Conservation (phyloP, 1,139 yeast genomes). For the Zhuliangozyma blackwelliae region DNA sequence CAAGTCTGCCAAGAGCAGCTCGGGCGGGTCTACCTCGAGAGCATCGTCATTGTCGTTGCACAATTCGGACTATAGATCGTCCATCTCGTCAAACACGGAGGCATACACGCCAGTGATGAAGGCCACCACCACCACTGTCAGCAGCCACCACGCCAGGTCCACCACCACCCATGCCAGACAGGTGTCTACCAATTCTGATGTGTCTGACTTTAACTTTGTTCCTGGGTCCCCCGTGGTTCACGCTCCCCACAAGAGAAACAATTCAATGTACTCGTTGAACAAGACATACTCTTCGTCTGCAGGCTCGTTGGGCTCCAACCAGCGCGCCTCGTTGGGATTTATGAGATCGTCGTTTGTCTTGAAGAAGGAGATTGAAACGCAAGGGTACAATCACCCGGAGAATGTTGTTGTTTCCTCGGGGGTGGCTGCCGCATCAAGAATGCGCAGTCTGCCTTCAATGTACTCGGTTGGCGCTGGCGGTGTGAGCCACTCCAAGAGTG, state of each 20-base stretch:
- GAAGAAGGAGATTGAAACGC: constrained; percentile 26
- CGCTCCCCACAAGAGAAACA: neutral
- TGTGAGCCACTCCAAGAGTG: constrained; percentile 15
- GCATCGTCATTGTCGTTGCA: constrained; percentile 40
- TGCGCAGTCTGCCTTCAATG: too few relatives aligned
- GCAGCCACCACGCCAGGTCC: neutral
- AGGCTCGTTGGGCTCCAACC: constrained; percentile 10
- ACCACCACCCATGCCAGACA: constrained; percentile 6
- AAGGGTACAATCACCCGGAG: constrained; percentile 30
- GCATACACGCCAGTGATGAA: constrained; percentile 2
- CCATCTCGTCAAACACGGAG: constrained; percentile 18
- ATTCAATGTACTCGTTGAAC: constrained; percentile 8
- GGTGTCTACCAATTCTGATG: constrained; percentile 6
- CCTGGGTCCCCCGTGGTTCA: constrained; percentile 2
- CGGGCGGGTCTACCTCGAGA: constrained; percentile 18
- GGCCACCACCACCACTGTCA: constrained; percentile 1
- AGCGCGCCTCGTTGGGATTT: constrained; percentile 34
- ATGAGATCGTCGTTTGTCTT: constrained; percentile 39
- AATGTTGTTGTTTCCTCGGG: constrained; percentile 15
- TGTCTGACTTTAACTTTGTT: constrained; percentile 1
- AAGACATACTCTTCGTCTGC: constrained; percentile 13
- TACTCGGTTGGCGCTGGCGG: too few relatives aligned
- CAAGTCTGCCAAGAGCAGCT: constrained; percentile 2
- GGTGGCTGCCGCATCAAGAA: constrained; percentile 18
- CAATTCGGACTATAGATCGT: constrained; percentile 33